Base-by-base conservation (phyloP, 352 stramenopile species). In the Phytopythium sindhum region DNA sequence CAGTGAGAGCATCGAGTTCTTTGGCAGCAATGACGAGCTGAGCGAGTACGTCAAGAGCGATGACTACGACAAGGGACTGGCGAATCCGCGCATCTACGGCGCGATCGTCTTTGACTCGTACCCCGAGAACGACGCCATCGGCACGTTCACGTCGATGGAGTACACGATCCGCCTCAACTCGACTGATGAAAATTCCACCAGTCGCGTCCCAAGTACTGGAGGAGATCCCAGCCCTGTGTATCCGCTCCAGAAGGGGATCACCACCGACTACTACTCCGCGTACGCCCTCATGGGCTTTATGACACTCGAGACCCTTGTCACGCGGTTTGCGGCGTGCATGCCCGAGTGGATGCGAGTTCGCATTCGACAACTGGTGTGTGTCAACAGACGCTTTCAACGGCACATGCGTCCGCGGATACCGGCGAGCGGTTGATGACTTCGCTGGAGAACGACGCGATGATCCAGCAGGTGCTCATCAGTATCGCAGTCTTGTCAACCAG, bases 1-100 rank as follows among this genome's bases (percentile, higher is more conserved):
- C 2, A 41, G 70, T 23, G 80, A 89, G 41, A 85, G 77, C 39
- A 70, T 91, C n/a, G 6, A 78, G 57, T 91, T 91, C 54, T 91
- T 84, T 64, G 59, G 75, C 31, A 76, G 72, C 5, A 61, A 70
- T 7, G 64, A 81, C 45, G 75, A 62, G 4, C 59, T 90, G 21
- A 71, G 85, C 31, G 65, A 78, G 6, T 91, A 89, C 44, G 69
- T 90, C 5, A 77, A 68, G 55, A 67, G 72, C 4, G 69, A 75
- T 4, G 65, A 74, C 28, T 90, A 91, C 66, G 83, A 69, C 12
- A 70, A 73, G n/a, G 72, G 65, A 28, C 23, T 81, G 2, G 50
- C 66, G 14, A 74, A 89, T 10, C 84, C 84, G 14, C 62, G 66
- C 45, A 90, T 92, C 61, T 89, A 80, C 55, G 84, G 64, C 19